Conservation (phyloP, 2,329 filamentous ascomycete genomes). For the Scopulariopsis brevicaulis region DNA sequence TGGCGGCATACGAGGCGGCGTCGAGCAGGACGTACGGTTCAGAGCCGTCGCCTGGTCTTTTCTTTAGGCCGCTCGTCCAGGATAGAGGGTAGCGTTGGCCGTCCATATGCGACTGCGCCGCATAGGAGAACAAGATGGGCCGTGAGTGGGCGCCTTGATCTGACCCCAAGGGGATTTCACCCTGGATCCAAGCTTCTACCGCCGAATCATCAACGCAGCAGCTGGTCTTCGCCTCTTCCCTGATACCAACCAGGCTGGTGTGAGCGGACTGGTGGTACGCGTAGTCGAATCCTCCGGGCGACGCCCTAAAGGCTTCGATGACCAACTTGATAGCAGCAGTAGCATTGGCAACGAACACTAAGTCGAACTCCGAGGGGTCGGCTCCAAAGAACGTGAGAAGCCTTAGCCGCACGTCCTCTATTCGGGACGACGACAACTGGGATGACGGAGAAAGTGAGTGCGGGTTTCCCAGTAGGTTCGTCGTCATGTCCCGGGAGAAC, state of each 20-base stretch:
- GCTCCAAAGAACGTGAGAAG: slow-evolving; percentile 47
- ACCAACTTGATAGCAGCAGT: slow-evolving; percentile 53
- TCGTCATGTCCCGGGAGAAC: slow-evolving; percentile 42
- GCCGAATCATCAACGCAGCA: slow-evolving; percentile 50
- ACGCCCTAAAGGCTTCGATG: slow-evolving; percentile 42
- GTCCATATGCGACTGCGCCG: slow-evolving; percentile 61
- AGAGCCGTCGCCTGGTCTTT: slow-evolving; percentile 17
- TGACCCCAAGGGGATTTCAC: neutral
- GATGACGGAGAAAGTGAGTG: slow-evolving; percentile 53
- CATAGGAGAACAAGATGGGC: slow-evolving; percentile 44
- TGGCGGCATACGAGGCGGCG: slow-evolving; percentile 54
- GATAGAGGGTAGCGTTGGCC: slow-evolving; percentile 47
- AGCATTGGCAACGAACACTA: slow-evolving; percentile 51
- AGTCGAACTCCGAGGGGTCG: slow-evolving; percentile 44
- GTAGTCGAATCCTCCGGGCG: slow-evolving; percentile 40
- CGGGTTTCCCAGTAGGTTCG: slow-evolving; percentile 55
- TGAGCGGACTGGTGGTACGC: slow-evolving; percentile 51
- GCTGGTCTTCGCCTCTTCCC: slow-evolving; percentile 41
- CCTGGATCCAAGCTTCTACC: slow-evolving; percentile 29
- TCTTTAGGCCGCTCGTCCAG: slow-evolving; percentile 34
- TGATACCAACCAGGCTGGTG: slow-evolving; percentile 56
- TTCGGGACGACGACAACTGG: slow-evolving; percentile 40
- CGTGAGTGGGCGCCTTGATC: slow-evolving; percentile 10
- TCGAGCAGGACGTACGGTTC: slow-evolving; percentile 43
- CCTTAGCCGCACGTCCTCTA: slow-evolving; percentile 42